Evolutionary conservation across 345 rosid genomes (phyloP).

Genomic region (Gynandropsis gynandra): DNA sequence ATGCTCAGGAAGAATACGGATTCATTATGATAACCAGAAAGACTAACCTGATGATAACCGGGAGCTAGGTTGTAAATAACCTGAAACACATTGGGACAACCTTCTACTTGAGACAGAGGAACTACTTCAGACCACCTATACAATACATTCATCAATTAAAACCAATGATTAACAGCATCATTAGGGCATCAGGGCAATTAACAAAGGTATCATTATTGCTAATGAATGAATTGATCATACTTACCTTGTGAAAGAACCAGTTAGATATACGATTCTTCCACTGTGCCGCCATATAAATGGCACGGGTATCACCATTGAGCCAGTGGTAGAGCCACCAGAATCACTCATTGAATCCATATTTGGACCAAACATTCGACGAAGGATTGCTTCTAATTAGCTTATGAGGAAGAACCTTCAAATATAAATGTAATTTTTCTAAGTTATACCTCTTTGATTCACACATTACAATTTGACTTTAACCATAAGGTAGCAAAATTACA

Average conservation of each 20-base stretch:
- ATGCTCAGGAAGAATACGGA: too few species aligned
- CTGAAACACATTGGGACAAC: constrained; percentile 51
- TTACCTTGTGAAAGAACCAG: constrained; percentile 51
- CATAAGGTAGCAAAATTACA: too few species aligned
- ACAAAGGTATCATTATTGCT: too few species aligned
- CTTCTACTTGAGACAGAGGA: constrained; percentile 53
- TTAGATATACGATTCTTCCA: constrained; percentile 39
- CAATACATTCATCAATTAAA: background rate
- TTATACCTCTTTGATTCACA: too few species aligned
- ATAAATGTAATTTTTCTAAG: too few species aligned
- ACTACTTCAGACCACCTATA: constrained; percentile 47
- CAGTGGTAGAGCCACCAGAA: too few species aligned
- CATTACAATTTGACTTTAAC: too few species aligned
- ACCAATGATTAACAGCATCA: background rate
- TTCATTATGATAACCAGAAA: background rate
- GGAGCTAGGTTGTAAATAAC: constrained; percentile 41
- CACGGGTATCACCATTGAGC: constrained; percentile 21
- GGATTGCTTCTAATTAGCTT: too few species aligned
- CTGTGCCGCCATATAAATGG: constrained; percentile 58
- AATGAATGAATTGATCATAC: background rate
- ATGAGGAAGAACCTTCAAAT: too few species aligned
- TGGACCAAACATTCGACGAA: background rate
- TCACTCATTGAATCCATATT: background rate
- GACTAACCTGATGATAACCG: constrained; percentile 52
- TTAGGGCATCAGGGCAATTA: background rate